Evolutionary conservation across 2,329 filamentous ascomycete genomes (phyloP), one percentile per base, ranked within the genome.

Genomic region (Phialemoniopsis sp.): DNA sequence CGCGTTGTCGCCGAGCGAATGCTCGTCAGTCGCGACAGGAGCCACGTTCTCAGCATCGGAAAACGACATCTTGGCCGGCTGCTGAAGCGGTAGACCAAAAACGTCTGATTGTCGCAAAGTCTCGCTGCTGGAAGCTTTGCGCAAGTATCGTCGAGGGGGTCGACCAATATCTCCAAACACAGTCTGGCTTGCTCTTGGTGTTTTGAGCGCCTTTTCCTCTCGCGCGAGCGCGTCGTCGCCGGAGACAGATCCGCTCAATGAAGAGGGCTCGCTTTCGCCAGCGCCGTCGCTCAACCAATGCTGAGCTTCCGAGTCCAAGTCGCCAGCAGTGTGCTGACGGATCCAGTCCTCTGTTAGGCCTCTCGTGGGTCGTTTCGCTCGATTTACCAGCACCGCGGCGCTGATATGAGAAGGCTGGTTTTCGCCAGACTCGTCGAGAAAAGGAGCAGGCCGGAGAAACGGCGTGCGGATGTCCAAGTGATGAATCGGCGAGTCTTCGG

Each of bases 291-390:
- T 94, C 49, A 89, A 73, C 89, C 89, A 95, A 62, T 89, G 84
- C 45, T 79, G 80, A 48, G 80, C 78, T 57, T 93, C 87, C 26
- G 76, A 78, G 49, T 80, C 75, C 48, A 73, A 74, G 49, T 84
- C 79, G 47, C 78, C 76, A n/a, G 82, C 76, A n/a, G 87, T 82
- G 55, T 90, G 88, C 45, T 87, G 85, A 44, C 86, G 84, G 49
- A 93, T 89, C 87, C 87, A 91, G 67, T 89, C 85, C 60, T 90
- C 85, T 1, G 85, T 89, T 39, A 90, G 74, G 43, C 83, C 80
- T 48, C 72, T 69, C 13, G 72, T 67, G 40, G 76, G 70, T 56
- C 80, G 66, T 54, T 80, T 65, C 36, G 72, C 80, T 48, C 80
- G 73, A 51, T 82, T 83, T 35, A 76, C 78, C 45, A 84, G 73